Percentiles rank a stretch among this genome's conserved stretches.
phyloP scores from a whole-genome alignment of 2,329 filamentous ascomycete species.

The Arachnomyces sp. region DNA sequence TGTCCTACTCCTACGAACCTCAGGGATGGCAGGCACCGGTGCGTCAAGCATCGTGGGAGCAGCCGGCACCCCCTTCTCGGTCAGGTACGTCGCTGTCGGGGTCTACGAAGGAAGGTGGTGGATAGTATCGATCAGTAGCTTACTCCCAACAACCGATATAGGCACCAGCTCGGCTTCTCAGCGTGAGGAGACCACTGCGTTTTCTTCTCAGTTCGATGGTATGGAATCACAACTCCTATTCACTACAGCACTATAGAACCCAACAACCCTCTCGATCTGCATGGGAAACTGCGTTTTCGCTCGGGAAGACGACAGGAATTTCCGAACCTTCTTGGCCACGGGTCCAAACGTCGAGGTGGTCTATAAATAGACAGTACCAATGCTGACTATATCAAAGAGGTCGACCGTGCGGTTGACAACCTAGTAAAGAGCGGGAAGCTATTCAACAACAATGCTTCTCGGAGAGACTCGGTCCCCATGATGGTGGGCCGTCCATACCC shows the following conservation, averaged over 20 bases:
- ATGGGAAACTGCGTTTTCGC: not conserved
- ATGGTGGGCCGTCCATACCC: conserved; percentile 51
- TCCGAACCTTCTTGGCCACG: not conserved
- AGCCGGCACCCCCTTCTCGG: conserved; percentile 61
- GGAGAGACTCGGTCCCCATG: conserved; percentile 72
- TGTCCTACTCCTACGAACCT: conserved; percentile 66
- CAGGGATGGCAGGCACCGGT: conserved; percentile 54
- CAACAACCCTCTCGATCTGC: not conserved
- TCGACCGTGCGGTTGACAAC: conserved; percentile 92
- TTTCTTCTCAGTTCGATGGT: conserved; percentile 85
- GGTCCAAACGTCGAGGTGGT: not conserved
- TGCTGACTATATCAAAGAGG: conserved; percentile 54
- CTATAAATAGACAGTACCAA: not conserved
- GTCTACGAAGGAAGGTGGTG: not conserved
- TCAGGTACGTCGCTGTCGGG: conserved; percentile 48
- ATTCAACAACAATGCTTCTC: conserved; percentile 57
- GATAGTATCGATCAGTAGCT: conserved; percentile 6
- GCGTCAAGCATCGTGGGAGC: conserved; percentile 63
- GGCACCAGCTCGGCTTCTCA: conserved; percentile 67
- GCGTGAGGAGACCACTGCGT: conserved; percentile 67
- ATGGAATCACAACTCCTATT: conserved; percentile 37
- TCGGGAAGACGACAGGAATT: no score
- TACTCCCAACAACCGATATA: conserved; percentile 30
- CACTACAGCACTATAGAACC: not conserved
- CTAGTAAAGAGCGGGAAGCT: conserved; percentile 94